These are phyloP conservation scores for Auricularia sp. DNA, from an alignment of 768 basidiomycete genomes.

Conservation along the genomic window DNA sequence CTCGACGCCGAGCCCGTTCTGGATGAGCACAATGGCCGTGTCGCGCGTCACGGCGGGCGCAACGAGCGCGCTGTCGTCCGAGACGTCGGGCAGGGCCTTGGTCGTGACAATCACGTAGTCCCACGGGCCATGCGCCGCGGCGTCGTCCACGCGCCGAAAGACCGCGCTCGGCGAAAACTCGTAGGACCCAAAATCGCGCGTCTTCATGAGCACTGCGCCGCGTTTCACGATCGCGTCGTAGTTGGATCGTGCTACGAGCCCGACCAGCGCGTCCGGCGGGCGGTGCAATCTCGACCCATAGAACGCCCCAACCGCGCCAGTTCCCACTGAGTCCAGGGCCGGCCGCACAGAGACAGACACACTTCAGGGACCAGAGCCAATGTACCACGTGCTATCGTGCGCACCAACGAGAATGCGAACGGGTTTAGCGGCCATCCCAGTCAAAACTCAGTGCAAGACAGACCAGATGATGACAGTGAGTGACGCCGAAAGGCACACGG, in stretches of 20 bases:
- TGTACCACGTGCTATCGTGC: background rate
- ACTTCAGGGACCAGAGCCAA: background rate
- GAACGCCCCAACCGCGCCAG: slow-evolving; percentile 21
- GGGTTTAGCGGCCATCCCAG: background rate
- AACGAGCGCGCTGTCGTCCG: slow-evolving; percentile 15
- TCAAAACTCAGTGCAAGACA: background rate
- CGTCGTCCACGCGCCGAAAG: slow-evolving; percentile 15
- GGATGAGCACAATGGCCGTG: slow-evolving; percentile 18
- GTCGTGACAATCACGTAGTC: slow-evolving; percentile 22
- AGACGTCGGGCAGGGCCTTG: slow-evolving; percentile 19
- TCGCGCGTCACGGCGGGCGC: slow-evolving; percentile 6
- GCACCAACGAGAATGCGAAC: background rate
- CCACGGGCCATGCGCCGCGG: slow-evolving; percentile 10
- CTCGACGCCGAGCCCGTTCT: slow-evolving; percentile 23
- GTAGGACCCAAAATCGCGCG: slow-evolving; percentile 20
- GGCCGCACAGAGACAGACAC: background rate
- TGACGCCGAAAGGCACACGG: background rate
- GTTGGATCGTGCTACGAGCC: slow-evolving; percentile 21
- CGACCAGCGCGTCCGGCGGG: slow-evolving; percentile 13
- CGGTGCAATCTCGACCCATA: slow-evolving; percentile 20
- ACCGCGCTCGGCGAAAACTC: slow-evolving; percentile 17
- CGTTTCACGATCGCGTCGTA: slow-evolving; percentile 16
- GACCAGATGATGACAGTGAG: background rate
- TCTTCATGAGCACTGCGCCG: slow-evolving; percentile 15
- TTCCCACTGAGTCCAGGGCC: slow-evolving; percentile 13